phyloP scores from a whole-genome alignment of 75 land plant genomes.

The Adiantum capillusveneris region DNA sequence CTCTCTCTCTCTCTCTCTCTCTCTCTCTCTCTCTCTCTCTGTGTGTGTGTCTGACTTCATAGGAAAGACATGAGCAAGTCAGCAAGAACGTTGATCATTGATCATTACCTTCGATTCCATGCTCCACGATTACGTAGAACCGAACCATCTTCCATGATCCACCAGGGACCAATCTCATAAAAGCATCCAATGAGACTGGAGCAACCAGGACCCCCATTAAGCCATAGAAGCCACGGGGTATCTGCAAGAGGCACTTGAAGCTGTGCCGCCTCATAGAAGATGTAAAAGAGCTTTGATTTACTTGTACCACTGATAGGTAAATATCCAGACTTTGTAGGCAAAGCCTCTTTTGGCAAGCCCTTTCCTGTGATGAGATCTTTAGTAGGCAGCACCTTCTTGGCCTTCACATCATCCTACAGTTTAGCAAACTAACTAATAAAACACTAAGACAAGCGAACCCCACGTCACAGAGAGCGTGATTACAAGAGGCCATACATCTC shows the following conservation, averaged over 20 bases:
- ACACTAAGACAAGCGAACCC: no score
- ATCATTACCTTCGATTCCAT: conserved; percentile 30
- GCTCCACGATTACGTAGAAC: conserved; percentile 20
- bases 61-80: neutral
- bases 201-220: conserved; percentile 51
- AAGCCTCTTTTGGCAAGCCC: conserved; percentile 28
- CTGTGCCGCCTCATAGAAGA: conserved; percentile 29
- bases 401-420: no score
- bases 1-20: no score
- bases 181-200: conserved; percentile 43
- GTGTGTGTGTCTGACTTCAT: no score
- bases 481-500: no score
- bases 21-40: no score
- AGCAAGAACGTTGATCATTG: neutral
- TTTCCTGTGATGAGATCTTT: no score
- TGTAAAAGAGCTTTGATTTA: conserved; percentile 25
- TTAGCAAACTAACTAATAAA: no score
- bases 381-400: no score
- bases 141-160: conserved; percentile 7
- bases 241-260: neutral
- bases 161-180: conserved; percentile 42
- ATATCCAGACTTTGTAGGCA: conserved; percentile 35
- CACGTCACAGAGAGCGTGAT: no score
- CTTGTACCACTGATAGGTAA: conserved; percentile 17
- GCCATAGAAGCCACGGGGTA: conserved; percentile 33